phyloP scores from a whole-genome alignment of 495 filamentous ascomycete species.

The Penicillium taxi region DNA sequence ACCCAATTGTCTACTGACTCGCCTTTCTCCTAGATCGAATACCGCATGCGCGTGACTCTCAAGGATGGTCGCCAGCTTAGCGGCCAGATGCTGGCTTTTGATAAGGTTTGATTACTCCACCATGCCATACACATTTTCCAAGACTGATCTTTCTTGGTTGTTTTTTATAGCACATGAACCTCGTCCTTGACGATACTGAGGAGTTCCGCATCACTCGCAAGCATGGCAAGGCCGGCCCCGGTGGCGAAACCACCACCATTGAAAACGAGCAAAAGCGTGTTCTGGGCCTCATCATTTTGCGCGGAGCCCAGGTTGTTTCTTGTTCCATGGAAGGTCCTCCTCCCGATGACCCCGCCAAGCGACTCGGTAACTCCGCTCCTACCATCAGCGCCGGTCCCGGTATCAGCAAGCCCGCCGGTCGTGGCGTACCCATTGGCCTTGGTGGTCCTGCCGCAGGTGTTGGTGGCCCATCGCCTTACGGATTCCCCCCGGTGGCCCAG shows the following conservation, averaged over 20 bases:
- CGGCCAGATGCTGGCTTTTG: slow-evolving; percentile 94
- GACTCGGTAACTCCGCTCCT: slow-evolving; percentile 70
- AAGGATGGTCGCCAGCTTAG: slow-evolving; percentile 95
- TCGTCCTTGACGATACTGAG: slow-evolving; percentile 97
- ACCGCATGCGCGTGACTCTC: slow-evolving; percentile 94
- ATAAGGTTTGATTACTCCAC: slow-evolving; percentile 58
- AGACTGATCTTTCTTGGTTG: too few relatives aligned
- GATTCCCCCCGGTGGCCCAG: slow-evolving; percentile 56
- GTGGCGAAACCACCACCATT: slow-evolving; percentile 53
- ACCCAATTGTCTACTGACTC: slow-evolving; percentile 15
- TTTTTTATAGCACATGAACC: slow-evolving; percentile 82
- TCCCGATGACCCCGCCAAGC: slow-evolving; percentile 86
- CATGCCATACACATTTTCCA: slow-evolving; percentile 8
- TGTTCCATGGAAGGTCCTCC: slow-evolving; percentile 94
- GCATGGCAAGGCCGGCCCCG: slow-evolving; percentile 59
- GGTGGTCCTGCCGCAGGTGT: slow-evolving; percentile 87
- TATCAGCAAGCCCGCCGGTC: slow-evolving; percentile 83
- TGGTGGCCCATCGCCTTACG: slow-evolving; percentile 64
- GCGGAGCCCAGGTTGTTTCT: slow-evolving; percentile 86
- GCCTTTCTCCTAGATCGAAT: slow-evolving; percentile 72
- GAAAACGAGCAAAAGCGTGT: slow-evolving; percentile 96
- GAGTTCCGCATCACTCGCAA: slow-evolving; percentile 94
- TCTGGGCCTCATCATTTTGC: slow-evolving; percentile 88
- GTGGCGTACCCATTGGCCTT: slow-evolving; percentile 79
- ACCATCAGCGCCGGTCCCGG: slow-evolving; percentile 78